These are phyloP conservation scores for Metarhizium guizhouense DNA, from an alignment of 2,329 filamentous ascomycete species.

Conservation along the genomic window DNA sequence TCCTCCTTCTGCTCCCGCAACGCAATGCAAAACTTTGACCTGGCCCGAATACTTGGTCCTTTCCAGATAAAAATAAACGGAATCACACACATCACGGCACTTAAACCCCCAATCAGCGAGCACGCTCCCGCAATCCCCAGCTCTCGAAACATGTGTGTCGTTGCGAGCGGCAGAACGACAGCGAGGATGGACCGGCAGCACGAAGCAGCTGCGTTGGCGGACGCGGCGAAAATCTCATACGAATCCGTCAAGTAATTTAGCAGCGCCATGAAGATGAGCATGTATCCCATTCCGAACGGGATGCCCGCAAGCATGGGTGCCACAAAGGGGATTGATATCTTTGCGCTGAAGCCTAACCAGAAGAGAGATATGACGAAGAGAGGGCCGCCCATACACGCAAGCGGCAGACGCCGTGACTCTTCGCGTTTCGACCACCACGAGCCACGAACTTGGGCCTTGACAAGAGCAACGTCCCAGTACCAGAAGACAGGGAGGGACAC, in stretches of 20 bases:
- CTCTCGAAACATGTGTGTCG: conserved; percentile 37
- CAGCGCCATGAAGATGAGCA: conserved; percentile 54
- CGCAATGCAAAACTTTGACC: conserved; percentile 54
- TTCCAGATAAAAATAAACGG: conserved; percentile 48
- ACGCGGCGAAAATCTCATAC: conserved; percentile 58
- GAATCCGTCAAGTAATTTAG: conserved; percentile 60
- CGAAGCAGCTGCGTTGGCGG: conserved; percentile 76
- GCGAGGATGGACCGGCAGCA: conserved; percentile 91
- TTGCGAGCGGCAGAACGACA: conserved; percentile 55
- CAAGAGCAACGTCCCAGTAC: conserved; percentile 54
- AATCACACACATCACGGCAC: conserved; percentile 39
- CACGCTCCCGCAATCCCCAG: conserved; percentile 42
- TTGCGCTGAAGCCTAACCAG: conserved; percentile 55
- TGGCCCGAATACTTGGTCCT: conserved; percentile 43
- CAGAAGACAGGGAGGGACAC: conserved; percentile 54
- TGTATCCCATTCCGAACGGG: conserved; percentile 52
- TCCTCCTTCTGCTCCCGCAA: conserved; percentile 42
- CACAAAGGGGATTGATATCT: conserved; percentile 37
- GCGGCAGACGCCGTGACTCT: conserved; percentile 60
- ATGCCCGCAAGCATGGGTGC: conserved; percentile 52
- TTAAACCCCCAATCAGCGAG: conserved; percentile 40
- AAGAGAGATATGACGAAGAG: conserved; percentile 49
- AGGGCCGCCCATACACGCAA: conserved; percentile 64
- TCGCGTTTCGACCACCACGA: conserved; percentile 52
- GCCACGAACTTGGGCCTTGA: conserved; percentile 37